Evolutionary conservation across 495 filamentous ascomycete genomes (phyloP).

Genomic region (Lepraria neglecta): DNA sequence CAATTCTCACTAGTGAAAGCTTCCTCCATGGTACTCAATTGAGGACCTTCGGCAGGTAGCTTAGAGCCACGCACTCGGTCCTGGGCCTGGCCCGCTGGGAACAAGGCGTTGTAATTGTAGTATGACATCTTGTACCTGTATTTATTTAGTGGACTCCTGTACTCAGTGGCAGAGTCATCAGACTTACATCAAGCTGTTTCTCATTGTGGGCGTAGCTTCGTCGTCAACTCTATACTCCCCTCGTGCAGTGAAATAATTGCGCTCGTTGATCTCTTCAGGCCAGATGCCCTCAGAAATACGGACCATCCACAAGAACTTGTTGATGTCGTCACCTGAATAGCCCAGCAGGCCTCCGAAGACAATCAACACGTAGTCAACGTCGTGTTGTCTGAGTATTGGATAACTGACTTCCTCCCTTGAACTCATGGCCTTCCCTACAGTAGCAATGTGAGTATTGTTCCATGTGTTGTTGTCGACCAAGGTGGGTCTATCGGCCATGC

Average conservation of each 20-base stretch:
- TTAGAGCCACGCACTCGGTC: constrained; percentile 81
- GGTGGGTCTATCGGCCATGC: constrained; percentile 97
- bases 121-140: constrained; percentile 99
- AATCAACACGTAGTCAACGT: constrained; percentile 96
- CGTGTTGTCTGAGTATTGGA: constrained; percentile 94
- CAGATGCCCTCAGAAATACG: constrained; percentile 98
- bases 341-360: constrained; percentile 95
- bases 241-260: constrained; percentile 88
- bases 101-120: constrained; percentile 91
- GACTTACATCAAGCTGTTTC: constrained; percentile 94
- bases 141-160: constrained; percentile 16
- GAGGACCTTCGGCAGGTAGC: constrained; percentile 79
- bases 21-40: constrained; percentile 85
- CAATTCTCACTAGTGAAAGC: constrained; percentile 99
- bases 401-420: constrained; percentile 96
- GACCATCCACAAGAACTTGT: constrained; percentile 99
- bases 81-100: constrained; percentile 82
- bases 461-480: constrained; percentile 99
- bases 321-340: constrained; percentile 99
- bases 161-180: neutral
- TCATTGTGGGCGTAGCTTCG: constrained; percentile 94
- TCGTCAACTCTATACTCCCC: constrained; percentile 96
- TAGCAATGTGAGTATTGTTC: constrained; percentile 99
- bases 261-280: constrained; percentile 97
- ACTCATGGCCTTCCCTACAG: constrained; percentile 98